These are phyloP conservation scores for Grosmannia huntii DNA, from an alignment of 2,329 filamentous ascomycete species.

Conservation along the genomic window DNA sequence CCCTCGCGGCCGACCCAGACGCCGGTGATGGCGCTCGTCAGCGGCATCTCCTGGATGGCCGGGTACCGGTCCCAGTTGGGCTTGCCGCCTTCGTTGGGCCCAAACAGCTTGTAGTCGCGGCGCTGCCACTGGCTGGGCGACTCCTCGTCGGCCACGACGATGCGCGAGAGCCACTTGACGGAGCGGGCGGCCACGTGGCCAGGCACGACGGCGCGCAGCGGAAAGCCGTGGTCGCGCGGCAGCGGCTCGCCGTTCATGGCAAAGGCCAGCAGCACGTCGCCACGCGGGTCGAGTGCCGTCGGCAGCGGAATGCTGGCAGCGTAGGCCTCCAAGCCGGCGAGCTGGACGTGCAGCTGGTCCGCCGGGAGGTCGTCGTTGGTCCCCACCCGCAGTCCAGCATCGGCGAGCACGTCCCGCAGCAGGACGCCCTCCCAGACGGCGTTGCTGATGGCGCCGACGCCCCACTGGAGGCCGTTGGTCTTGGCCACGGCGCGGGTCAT, in stretches of 20 bases:
- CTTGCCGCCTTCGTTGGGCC: constrained; percentile 43
- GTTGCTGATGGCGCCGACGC: constrained; percentile 45
- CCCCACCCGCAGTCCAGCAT: constrained; percentile 34
- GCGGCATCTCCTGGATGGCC: constrained; percentile 56
- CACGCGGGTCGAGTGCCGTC: constrained; percentile 43
- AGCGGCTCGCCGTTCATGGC: constrained; percentile 53
- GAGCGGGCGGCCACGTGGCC: constrained; percentile 54
- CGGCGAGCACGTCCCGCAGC: constrained; percentile 40
- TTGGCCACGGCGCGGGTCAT: constrained; percentile 37
- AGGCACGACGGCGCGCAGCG: constrained; percentile 48
- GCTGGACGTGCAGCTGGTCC: constrained; percentile 37
- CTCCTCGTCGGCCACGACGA: constrained; percentile 53
- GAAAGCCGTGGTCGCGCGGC: constrained; percentile 53
- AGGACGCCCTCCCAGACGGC: constrained; percentile 45
- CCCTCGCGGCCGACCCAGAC: constrained; percentile 28
- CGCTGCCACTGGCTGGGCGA: constrained; percentile 53
- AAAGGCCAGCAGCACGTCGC: constrained; percentile 54
- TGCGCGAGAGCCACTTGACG: constrained; percentile 56
- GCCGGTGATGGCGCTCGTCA: constrained; percentile 52
- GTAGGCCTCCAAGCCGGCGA: constrained; percentile 47
- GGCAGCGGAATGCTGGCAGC: constrained; percentile 47
- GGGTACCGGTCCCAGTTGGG: constrained; percentile 51
- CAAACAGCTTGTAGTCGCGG: constrained; percentile 57
- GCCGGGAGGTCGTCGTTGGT: neutral
- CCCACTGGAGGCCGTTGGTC: constrained; percentile 48